phyloP scores from a whole-genome alignment of 2,329 filamentous ascomycete genomes.

The Penicillium sclerotigenum region DNA sequence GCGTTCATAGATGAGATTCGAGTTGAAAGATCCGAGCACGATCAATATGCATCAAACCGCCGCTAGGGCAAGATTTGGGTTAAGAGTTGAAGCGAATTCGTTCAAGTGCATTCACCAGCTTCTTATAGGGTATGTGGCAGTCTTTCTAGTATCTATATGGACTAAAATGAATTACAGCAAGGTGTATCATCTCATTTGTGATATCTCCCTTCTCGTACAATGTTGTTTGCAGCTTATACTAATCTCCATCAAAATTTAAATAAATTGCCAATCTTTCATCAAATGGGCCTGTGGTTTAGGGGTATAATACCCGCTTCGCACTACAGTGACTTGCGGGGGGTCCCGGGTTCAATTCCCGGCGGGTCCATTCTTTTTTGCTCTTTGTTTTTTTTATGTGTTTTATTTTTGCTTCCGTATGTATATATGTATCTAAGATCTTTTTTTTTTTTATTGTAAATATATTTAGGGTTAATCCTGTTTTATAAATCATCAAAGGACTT shows the following conservation, averaged over 20 bases:
- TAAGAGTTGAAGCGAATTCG: no score
- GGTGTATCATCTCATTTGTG: no score
- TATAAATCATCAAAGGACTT: no score
- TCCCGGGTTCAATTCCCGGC: slow-evolving; percentile 19
- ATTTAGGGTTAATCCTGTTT: no score
- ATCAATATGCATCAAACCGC: no score
- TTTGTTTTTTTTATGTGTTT: no score
- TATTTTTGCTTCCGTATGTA: neutral
- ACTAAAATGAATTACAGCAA: neutral
- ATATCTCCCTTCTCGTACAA: neutral
- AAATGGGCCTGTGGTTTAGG: slow-evolving; percentile 14
- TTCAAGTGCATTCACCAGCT: no score
- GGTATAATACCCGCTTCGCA: slow-evolving; percentile 16
- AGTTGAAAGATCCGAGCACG: no score
- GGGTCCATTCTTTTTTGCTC: slow-evolving; percentile 8
- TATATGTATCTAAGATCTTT: no score
- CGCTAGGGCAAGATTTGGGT: no score
- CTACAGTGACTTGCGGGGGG: slow-evolving; percentile 11
- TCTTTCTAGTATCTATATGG: neutral
- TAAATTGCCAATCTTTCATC: neutral
- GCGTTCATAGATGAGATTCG: no score
- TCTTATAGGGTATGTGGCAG: neutral
- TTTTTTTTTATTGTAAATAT: neutral
- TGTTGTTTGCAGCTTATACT: neutral
- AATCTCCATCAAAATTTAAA: fast-evolving